A percentile compares a stretch with the other conserved stretches of the same genome.
Conservation (phyloP, 148 eudicot species). For the Dianthus caryophyllus region DNA sequence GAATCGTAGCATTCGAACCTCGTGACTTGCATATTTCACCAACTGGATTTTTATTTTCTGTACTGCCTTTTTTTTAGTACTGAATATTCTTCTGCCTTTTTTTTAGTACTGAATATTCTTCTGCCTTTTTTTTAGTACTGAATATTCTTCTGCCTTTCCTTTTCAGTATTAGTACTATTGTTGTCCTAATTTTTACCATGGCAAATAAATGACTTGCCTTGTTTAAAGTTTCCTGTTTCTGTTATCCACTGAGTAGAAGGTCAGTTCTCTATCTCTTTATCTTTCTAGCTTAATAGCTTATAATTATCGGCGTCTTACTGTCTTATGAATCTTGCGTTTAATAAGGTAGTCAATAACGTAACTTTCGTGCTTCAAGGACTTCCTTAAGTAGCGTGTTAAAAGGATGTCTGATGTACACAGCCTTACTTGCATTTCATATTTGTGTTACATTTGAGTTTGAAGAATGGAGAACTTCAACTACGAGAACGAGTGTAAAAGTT, state of each 20-base stretch:
- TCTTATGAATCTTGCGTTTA: too few species aligned
- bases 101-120: too few species aligned
- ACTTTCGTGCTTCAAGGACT: too few species aligned
- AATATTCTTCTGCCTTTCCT: too few species aligned
- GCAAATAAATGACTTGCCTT: background rate
- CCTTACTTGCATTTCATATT: background rate
- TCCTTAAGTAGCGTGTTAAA: too few species aligned
- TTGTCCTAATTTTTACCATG: background rate
- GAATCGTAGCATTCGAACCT: background rate
- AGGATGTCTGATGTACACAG: too few species aligned
- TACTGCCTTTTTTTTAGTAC: background rate
- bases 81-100: too few species aligned
- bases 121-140: background rate
- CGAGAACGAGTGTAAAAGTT: constrained; percentile 17
- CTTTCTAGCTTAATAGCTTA: background rate
- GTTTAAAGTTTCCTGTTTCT: background rate
- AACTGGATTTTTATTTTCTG: constrained; percentile 4
- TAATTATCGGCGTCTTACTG: too few species aligned
- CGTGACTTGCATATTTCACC: background rate
- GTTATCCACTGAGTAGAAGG: background rate
- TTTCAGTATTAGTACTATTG: background rate
- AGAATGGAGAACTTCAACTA: constrained; percentile 19
- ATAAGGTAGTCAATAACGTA: too few species aligned
- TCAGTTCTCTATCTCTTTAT: background rate
- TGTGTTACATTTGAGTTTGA: background rate